Evolutionary conservation across 2,329 filamentous ascomycete genomes (phyloP).

Genomic region (Trichoderma atroviride): DNA sequence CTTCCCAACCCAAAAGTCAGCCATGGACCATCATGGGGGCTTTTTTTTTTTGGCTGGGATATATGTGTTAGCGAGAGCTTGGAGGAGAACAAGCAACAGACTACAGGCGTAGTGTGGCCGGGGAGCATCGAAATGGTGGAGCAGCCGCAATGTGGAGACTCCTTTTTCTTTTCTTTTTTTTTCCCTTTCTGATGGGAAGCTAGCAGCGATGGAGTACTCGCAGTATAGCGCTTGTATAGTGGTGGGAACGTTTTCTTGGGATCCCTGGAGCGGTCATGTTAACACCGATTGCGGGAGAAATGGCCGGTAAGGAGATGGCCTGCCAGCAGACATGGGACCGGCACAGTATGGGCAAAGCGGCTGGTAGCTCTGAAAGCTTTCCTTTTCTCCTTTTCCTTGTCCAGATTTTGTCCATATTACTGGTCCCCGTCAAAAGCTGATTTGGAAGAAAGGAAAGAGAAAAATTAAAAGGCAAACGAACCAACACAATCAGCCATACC

Average conservation of each 20-base stretch:
- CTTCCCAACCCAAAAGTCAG: conserved; percentile 7
- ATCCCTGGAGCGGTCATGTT: conserved; percentile 24
- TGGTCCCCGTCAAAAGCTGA: neutral
- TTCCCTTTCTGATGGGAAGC: conserved; percentile 1
- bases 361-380: neutral
- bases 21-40: conserved; percentile 3
- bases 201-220: neutral
- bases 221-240: neutral
- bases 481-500: neutral
- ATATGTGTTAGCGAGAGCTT: neutral
- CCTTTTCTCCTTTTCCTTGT: neutral
- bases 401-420: neutral
- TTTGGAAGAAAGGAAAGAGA: neutral
- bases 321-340: conserved; percentile 6
- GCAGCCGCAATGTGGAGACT: conserved; percentile 12
- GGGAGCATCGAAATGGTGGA: conserved; percentile 17
- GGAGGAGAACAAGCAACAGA: conserved; percentile 16
- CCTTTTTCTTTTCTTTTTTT: neutral
- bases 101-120: conserved; percentile 14
- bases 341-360: conserved; percentile 3
- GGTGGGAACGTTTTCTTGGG: neutral
- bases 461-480: neutral
- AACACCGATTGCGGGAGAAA: conserved; percentile 20
- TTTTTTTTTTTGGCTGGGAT: neutral
- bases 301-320: conserved; percentile 18